Evolutionary conservation across 805 yeast genomes (phyloP), one percentile per base, ranked within the genome.

Genomic region (Lipomyces yamanashiensis): DNA sequence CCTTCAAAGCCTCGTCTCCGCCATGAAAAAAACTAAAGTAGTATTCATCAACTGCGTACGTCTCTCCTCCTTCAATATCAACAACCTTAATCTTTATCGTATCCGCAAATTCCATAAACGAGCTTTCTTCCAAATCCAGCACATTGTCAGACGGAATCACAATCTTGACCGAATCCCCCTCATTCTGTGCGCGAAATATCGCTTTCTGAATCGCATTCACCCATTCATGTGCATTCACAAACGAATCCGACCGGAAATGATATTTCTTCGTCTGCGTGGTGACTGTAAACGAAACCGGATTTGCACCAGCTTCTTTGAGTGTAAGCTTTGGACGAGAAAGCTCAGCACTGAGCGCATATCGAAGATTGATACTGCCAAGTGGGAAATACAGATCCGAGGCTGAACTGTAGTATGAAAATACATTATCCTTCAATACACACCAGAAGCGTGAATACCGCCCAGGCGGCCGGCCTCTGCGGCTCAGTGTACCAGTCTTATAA

Each of bases 311-410:
- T 17, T 56, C 45, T 15, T 54, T 34, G 10, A 34, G 36, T n/a
- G 61, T 67, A 48, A 52, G 55, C 36, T 61, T 65, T 1, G 70
- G 54, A 19, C 76, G 74, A 0, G 76, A 67, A 0, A 86, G 76
- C 61, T 86, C 92, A 0, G 88, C 90, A 43, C 82, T 76, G 8
- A 83, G 71, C 2, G 92, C 90, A 9, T 82, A 79, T 50, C 85
- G 79, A 65, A 93, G 77, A 73, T 91, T 95, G 43, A 93, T 85
- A 0, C 90, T 87, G 43, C 89, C 77, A 8, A 80, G 78, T 0
- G 98, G 98, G 76, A 91, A 92, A 74, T 92, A 91, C n/a, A 88
- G 76, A 63, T 92, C 96, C 0, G 90, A 86, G 0, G 97, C 83
- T 7, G 83, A 84, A 8, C 83, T 77, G 74, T 88, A 92, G 44